Percentiles rank a stretch among this genome's conserved stretches.
These are phyloP conservation scores for Zygosaccharomyces bailii DNA, from an alignment of 805 yeast species.

Conservation along the genomic window DNA sequence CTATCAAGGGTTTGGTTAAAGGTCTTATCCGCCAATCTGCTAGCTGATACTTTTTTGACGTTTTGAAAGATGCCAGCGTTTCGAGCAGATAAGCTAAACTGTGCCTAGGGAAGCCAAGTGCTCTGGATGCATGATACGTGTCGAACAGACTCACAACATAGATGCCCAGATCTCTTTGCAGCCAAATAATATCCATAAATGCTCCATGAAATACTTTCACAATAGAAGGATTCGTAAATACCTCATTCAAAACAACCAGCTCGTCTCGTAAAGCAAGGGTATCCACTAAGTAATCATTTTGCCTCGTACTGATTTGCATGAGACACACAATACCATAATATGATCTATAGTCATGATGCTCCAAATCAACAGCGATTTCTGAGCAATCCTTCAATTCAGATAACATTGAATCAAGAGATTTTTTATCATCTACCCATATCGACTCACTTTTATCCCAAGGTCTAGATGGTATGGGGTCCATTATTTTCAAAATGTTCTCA, in stretches of 20 bases:
- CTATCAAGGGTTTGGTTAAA: slow-evolving; percentile 64
- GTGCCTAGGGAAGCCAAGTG: slow-evolving; percentile 73
- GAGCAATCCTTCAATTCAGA: slow-evolving; percentile 45
- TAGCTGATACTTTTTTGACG: slow-evolving; percentile 90
- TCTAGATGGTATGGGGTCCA: slow-evolving; percentile 49
- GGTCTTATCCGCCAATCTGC: slow-evolving; percentile 98
- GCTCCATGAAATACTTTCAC: slow-evolving; percentile 95
- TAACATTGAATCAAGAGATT: slow-evolving; percentile 52
- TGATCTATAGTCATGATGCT: slow-evolving; percentile 90
- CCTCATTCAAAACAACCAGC: slow-evolving; percentile 58
- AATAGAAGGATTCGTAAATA: slow-evolving; percentile 77
- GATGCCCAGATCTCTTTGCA: slow-evolving; percentile 90
- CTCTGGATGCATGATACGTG: slow-evolving; percentile 84
- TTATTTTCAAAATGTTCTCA: slow-evolving; percentile 43
- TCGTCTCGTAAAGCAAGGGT: slow-evolving; percentile 76
- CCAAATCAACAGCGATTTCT: slow-evolving; percentile 90
- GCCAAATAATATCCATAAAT: slow-evolving; percentile 93
- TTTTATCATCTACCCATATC: slow-evolving; percentile 66
- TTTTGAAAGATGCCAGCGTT: slow-evolving; percentile 72
- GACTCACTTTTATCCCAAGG: slow-evolving; percentile 67
- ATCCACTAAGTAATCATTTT: slow-evolving; percentile 84
- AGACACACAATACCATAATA: slow-evolving; percentile 87
- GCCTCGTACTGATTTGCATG: slow-evolving; percentile 85
- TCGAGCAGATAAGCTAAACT: slow-evolving; percentile 84
- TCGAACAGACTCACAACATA: slow-evolving; percentile 88